A percentile compares a stretch with the other conserved stretches of the same genome.
Conservation (phyloP, 163 green algal genomes). For the Volvox carteri region DNA sequence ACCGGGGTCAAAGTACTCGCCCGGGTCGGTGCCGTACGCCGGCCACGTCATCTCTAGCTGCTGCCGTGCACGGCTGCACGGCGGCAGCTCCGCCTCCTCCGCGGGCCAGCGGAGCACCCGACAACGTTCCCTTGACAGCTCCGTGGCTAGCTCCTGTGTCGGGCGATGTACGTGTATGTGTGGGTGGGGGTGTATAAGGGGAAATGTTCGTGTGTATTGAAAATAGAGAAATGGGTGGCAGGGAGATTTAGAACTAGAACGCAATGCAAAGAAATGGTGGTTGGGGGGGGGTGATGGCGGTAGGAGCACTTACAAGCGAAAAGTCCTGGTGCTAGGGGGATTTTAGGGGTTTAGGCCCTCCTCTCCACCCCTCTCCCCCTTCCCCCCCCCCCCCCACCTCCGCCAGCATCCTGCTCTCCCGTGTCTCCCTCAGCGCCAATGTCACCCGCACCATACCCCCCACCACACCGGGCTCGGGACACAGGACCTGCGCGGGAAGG, state of each 20-base stretch:
- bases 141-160: constrained; percentile 69
- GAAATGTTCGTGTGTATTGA: too few relatives aligned
- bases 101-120: constrained; percentile 60
- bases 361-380: too few relatives aligned
- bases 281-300: too few relatives aligned
- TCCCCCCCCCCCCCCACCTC: constrained; percentile 44
- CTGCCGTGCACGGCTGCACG: not conserved
- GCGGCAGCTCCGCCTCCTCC: constrained; percentile 1
- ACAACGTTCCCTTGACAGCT: constrained; percentile 74
- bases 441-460: constrained; percentile 28
- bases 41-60: not conserved
- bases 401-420: constrained; percentile 12
- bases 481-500: not conserved
- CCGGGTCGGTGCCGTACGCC: not conserved
- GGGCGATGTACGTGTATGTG: too few relatives aligned
- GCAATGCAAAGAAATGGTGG: too few relatives aligned
- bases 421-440: constrained; percentile 2
- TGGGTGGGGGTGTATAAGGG: too few relatives aligned
- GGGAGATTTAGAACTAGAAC: too few relatives aligned
- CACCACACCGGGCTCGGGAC: constrained; percentile 7
- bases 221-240: too few relatives aligned
- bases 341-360: too few relatives aligned
- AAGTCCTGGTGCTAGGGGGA: too few relatives aligned
- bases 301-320: too few relatives aligned
- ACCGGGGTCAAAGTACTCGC: constrained; percentile 28